These are phyloP conservation scores for Remersonia thermophila DNA, from an alignment of 2,329 filamentous ascomycete genomes.

Conservation along the genomic window DNA sequence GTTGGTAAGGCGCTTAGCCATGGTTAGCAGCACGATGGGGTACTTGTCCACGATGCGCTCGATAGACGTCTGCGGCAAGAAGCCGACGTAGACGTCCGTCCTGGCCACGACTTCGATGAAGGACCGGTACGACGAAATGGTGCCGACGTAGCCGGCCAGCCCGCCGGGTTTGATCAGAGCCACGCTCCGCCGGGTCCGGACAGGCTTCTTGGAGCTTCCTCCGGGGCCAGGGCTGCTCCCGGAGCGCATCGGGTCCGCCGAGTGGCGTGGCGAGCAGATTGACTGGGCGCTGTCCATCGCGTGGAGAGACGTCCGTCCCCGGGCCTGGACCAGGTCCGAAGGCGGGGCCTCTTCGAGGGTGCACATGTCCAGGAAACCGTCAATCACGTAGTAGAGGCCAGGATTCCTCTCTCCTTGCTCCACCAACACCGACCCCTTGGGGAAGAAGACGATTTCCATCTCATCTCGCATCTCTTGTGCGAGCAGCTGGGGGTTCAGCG, in stretches of 20 bases:
- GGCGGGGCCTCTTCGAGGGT: constrained; percentile 55
- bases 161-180: constrained; percentile 91
- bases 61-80: constrained; percentile 71
- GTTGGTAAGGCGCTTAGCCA: constrained; percentile 88
- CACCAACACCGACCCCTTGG: constrained; percentile 83
- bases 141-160: constrained; percentile 86
- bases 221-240: constrained; percentile 22
- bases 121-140: constrained; percentile 86
- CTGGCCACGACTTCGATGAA: constrained; percentile 96
- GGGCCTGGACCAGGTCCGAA: constrained; percentile 29
- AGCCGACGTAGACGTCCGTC: constrained; percentile 96
- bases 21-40: constrained; percentile 82
- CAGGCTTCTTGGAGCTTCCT: constrained; percentile 31
- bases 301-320: constrained; percentile 23
- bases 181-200: constrained; percentile 51
- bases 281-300: constrained; percentile 25
- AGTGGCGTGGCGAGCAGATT: constrained; percentile 4
- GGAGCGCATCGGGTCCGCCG: constrained; percentile 12
- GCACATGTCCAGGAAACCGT: constrained; percentile 90
- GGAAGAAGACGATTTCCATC: constrained; percentile 94
- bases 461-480: constrained; percentile 79
- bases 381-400: constrained; percentile 92
- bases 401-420: constrained; percentile 97
- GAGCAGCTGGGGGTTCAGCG: constrained; percentile 52
- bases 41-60: constrained; percentile 89